These are phyloP conservation scores for Discostella pseudostelligera DNA, from an alignment of 108 stramenopile species.

Conservation along the genomic window DNA sequence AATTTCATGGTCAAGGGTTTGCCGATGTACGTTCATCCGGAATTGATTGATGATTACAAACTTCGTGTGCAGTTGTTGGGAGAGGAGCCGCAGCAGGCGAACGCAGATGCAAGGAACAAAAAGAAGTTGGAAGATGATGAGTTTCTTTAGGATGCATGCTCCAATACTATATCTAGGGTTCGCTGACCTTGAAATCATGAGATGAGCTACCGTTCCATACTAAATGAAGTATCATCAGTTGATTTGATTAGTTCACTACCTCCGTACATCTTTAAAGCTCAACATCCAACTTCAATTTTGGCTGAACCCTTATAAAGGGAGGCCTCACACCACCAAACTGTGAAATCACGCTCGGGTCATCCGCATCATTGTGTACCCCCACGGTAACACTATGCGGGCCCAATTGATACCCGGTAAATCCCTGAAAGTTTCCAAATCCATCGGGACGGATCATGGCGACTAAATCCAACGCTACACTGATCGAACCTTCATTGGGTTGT, in stretches of 20 bases:
- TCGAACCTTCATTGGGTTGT: slow-evolving; percentile 61
- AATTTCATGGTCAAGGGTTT: slow-evolving; percentile 72
- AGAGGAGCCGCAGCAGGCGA: slow-evolving; percentile 21
- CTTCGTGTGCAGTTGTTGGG: slow-evolving; percentile 54
- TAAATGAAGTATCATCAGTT: background rate
- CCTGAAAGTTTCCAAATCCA: slow-evolving; percentile 88
- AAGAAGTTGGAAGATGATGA: slow-evolving; percentile 53
- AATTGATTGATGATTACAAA: slow-evolving; percentile 51
- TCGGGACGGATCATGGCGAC: slow-evolving; percentile 88
- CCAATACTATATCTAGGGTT: background rate
- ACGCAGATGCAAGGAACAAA: slow-evolving; percentile 21
- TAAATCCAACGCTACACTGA: slow-evolving; percentile 71
- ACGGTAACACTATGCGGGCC: slow-evolving; percentile 81
- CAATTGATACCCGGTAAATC: slow-evolving; percentile 80
- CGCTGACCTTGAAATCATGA: too few species aligned
- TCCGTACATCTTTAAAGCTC: slow-evolving; percentile 73
- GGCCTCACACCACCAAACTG: slow-evolving; percentile 86
- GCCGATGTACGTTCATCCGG: slow-evolving; percentile 78
- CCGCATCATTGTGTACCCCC: slow-evolving; percentile 88
- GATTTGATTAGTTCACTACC: background rate
- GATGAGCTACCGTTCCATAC: too few species aligned
- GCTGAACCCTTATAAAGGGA: slow-evolving; percentile 83
- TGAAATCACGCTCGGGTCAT: slow-evolving; percentile 80
- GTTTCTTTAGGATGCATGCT: slow-evolving; percentile 24
- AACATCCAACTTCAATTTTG: slow-evolving; percentile 83